Base-by-base conservation (phyloP, 257 asterid species). In the Scutellaria galericulata region DNA sequence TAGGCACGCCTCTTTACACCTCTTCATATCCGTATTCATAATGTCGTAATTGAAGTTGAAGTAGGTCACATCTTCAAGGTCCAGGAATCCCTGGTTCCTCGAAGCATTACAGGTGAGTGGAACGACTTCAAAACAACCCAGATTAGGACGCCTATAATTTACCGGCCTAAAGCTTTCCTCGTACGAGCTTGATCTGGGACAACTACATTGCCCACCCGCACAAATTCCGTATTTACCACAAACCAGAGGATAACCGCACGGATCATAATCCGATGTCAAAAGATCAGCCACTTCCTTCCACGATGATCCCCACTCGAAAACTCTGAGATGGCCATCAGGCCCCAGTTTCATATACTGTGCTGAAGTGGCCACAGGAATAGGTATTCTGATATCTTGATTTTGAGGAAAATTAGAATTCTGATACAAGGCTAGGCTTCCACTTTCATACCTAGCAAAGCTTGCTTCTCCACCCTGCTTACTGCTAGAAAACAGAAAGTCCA, bases 161-260 rank as follows among this genome's bases (percentile, higher is more conserved):
- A 62, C 37, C 9, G 52, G 68, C 52, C 35, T 4, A 22, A 62
- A 62, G 5, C 13, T 31, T 5, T 1, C 11, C 5, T n/a, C 10
- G 2, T 6, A 14, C 15, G 41, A 56, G 5, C 5, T 1, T 2
- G 66, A 14, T 2, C 8, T 5, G 4, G 68, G 68, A 8, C 68
- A 62, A 5, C 68, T 62, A 13, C 68, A 62, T n/a, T 62, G 68
- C 68, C 68, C 68, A n/a, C 47, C 7, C 5, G 68, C n/a, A 69
- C 86, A 85, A 75, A 85, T 71, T 12, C 86, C 81, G 58, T 72
- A 52, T 14, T 50, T 14, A 2, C 89, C 89, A 58, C 87, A 85
- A 13, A 69, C 84, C 79, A 73, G 22, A 1, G 90, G 90, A 12
- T 82, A 80, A 31, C 47, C n/a, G 27, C 90, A 83, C 52, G 22